Conservation (phyloP, 2,329 filamentous ascomycete species). For the Beauveria caledonica region DNA sequence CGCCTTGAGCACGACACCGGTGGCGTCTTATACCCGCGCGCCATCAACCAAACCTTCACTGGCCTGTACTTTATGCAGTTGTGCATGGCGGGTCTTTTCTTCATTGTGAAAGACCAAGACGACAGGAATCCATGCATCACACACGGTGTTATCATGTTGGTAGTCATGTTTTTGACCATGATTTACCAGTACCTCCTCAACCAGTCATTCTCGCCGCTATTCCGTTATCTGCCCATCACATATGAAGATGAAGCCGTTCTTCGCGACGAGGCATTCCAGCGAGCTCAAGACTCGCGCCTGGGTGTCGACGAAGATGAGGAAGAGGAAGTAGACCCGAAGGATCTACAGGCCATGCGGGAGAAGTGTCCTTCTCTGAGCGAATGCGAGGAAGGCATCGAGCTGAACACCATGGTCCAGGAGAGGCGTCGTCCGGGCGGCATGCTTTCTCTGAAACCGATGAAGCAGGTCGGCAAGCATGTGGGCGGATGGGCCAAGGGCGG, state of each 20-base stretch:
- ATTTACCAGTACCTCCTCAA: slow-evolving; percentile 78
- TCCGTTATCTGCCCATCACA: slow-evolving; percentile 86
- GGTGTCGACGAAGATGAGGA: slow-evolving; percentile 50
- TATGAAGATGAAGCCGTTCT: slow-evolving; percentile 90
- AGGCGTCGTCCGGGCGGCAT: slow-evolving; percentile 20
- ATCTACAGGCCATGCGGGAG: slow-evolving; percentile 21
- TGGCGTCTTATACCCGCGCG: slow-evolving; percentile 81
- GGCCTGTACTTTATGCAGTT: slow-evolving; percentile 94
- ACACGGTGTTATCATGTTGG: slow-evolving; percentile 80
- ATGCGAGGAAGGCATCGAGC: slow-evolving; percentile 26
- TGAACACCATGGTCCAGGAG: slow-evolving; percentile 28
- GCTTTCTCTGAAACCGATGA: slow-evolving; percentile 33
- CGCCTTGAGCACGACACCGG: slow-evolving; percentile 87
- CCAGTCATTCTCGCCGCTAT: slow-evolving; percentile 72
- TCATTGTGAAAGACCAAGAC: slow-evolving; percentile 57
- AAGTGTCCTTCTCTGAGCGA: slow-evolving; percentile 22
- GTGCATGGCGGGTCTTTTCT: slow-evolving; percentile 82
- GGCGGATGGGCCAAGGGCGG: slow-evolving; percentile 33
- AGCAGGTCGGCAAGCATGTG: slow-evolving; percentile 30
- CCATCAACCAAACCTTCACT: slow-evolving; percentile 92
- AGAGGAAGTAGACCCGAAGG: slow-evolving; percentile 30
- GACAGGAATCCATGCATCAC: slow-evolving; percentile 53
- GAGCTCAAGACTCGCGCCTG: slow-evolving; percentile 64
- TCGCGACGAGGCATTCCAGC: slow-evolving; percentile 83
- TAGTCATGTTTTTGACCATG: slow-evolving; percentile 60